phyloP scores from a whole-genome alignment of 495 filamentous ascomycete genomes.

The Hypomontagnella submonticulosa region DNA sequence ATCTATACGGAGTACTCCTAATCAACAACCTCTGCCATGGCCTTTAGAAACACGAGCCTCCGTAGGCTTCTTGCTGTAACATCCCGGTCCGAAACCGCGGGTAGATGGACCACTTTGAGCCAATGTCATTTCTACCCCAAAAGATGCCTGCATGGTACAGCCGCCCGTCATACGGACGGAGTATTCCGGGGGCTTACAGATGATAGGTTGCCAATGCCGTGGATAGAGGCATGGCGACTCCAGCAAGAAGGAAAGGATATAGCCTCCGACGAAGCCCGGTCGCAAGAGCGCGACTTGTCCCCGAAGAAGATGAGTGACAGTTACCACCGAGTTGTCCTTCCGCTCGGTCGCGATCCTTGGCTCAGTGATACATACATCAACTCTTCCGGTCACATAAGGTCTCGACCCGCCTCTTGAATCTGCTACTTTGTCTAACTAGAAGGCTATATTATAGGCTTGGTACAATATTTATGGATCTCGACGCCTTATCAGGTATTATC shows the following conservation, averaged over 20 bases:
- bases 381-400: constrained; percentile 57
- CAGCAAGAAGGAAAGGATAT: constrained; percentile 40
- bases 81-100: not conserved
- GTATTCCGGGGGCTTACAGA: constrained; percentile 35
- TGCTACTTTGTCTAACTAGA: constrained; percentile 14
- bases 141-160: constrained; percentile 27
- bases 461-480: constrained; percentile 57
- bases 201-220: constrained; percentile 30
- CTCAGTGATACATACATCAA: constrained; percentile 58
- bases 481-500: constrained; percentile 82
- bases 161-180: constrained; percentile 26
- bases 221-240: constrained; percentile 47
- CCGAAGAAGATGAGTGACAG: constrained; percentile 59
- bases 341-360: constrained; percentile 55
- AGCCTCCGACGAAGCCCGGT: constrained; percentile 21
- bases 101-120: not conserved
- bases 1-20: too few relatives aligned
- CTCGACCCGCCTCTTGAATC: constrained; percentile 2
- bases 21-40: too few relatives aligned
- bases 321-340: constrained; percentile 54
- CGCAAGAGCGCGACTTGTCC: constrained; percentile 43
- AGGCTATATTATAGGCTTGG: constrained; percentile 29
- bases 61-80: constrained; percentile 13
- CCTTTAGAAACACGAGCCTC: not conserved
- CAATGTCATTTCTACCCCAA: not conserved